Conservation (phyloP, 2,329 filamentous ascomycete genomes). For the Chalara sp. region DNA sequence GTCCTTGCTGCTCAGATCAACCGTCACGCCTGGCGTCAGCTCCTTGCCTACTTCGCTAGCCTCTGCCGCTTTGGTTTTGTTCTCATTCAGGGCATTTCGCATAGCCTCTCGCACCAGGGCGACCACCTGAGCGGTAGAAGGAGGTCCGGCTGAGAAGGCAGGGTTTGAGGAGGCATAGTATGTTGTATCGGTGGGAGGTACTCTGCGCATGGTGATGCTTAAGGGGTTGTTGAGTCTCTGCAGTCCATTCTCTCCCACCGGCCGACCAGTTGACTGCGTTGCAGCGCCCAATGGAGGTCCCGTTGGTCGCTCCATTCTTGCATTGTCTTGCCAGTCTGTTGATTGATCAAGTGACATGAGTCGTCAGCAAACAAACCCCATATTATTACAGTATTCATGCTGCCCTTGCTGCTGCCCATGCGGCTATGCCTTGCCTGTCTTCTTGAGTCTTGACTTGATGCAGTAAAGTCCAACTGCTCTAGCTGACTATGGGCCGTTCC, state of each 20-base stretch:
- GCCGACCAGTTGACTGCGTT: slow-evolving; percentile 30
- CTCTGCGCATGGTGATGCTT: slow-evolving; percentile 21
- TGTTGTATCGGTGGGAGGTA: slow-evolving; percentile 29
- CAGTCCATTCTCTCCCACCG: slow-evolving; percentile 32
- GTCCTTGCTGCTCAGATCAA: slow-evolving; percentile 70
- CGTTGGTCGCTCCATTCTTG: slow-evolving; percentile 24
- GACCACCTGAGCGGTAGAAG: slow-evolving; percentile 57
- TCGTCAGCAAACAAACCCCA: too few relatives aligned
- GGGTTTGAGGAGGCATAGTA: slow-evolving; percentile 38
- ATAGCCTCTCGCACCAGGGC: slow-evolving; percentile 60
- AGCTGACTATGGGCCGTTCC: too few relatives aligned
- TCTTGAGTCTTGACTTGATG: too few relatives aligned
- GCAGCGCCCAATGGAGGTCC: slow-evolving; percentile 27
- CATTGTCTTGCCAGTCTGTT: too few relatives aligned
- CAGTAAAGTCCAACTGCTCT: too few relatives aligned
- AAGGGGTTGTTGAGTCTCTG: slow-evolving; percentile 28
- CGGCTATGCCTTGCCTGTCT: too few relatives aligned
- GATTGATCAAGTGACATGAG: too few relatives aligned
- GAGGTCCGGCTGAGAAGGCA: slow-evolving; percentile 40
- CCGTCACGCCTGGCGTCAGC: slow-evolving; percentile 61
- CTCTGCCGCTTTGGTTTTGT: slow-evolving; percentile 55
- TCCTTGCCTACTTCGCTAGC: slow-evolving; percentile 52
- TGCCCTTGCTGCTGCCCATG: too few relatives aligned
- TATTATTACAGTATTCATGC: too few relatives aligned
- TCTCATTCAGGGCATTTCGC: slow-evolving; percentile 58